These are phyloP conservation scores for Melocanna baccifera DNA, from an alignment of 176 grass and related monocot species.

Conservation along the genomic window DNA sequence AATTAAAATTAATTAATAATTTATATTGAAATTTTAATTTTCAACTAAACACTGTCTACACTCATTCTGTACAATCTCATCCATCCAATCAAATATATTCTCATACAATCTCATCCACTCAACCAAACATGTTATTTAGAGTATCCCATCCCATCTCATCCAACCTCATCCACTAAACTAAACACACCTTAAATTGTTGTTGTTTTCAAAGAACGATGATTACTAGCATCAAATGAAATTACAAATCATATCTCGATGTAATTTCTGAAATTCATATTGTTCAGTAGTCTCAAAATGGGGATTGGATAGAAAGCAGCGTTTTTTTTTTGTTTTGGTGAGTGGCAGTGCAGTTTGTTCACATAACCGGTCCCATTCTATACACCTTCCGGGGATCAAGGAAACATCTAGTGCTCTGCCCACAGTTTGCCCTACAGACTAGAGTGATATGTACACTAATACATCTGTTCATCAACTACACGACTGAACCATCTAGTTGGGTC, in stretches of 20 bases:
- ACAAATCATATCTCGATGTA: background rate
- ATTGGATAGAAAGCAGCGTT: background rate
- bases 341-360: background rate
- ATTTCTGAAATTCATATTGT: background rate
- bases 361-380: background rate
- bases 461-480: background rate
- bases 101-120: too few relatives aligned
- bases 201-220: too few relatives aligned
- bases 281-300: background rate
- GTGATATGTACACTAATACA: background rate
- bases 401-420: background rate
- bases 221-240: background rate
- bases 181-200: too few relatives aligned
- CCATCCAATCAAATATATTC: too few relatives aligned
- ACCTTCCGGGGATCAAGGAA: background rate
- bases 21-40: too few relatives aligned
- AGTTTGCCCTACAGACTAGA: background rate
- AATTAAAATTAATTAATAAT: too few relatives aligned
- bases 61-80: too few relatives aligned
- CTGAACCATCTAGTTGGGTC: background rate
- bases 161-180: too few relatives aligned
- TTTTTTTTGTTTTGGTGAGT: too few relatives aligned
- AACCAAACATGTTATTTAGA: too few relatives aligned
- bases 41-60: too few relatives aligned
- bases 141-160: too few relatives aligned